Base-by-base conservation (phyloP, 352 stramenopile genomes). In the Globisporangium nunn region DNA sequence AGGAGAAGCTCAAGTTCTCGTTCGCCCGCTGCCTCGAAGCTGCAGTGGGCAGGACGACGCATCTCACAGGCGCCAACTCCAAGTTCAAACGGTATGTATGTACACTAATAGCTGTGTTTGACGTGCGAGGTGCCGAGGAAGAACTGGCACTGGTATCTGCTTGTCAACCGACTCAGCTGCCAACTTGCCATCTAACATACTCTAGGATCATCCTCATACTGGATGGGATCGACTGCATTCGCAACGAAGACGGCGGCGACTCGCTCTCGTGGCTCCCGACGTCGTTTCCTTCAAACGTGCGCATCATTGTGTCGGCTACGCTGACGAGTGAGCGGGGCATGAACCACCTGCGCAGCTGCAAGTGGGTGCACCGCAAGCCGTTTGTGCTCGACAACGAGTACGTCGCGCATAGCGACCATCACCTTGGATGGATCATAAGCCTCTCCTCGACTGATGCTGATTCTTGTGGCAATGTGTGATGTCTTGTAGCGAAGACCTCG, bases 1-100 rank as follows among this genome's bases (percentile, higher is more conserved):
- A 93, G 58, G 81, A 93, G 52, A 91, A 92, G 57, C 74, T 93
- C 61, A 91, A 91, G 59, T 93, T 92, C 28, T 91, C 84, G 0
- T 81, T 93, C 23, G 78, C 63, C 28, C 74, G 84, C 7, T 93
- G 84, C 50, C 71, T 93, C 28, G 81, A 92, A 57, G 81, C 76
- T 29, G 84, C 78, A 1, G 74, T 84, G 6, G 71, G 78, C 43
- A 67, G 70, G 7, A 54, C 72, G 53, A 66, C 63, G 33, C 49
- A 85, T n/a, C 64, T 72, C 30, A 55, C 61, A 0, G 59, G 58
- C 18, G 44, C 74, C 1, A 71, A 60, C 8, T 62, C 63, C 49
- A 83, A 79, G 56, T 57, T 61, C 39, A 74, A 75, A 50, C 71
- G 73, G 62, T 74, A 58, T 7, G 56, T 44, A 33, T 30, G 23